phyloP scores from a whole-genome alignment of 805 yeast species.

The Lachancea mirantina region DNA sequence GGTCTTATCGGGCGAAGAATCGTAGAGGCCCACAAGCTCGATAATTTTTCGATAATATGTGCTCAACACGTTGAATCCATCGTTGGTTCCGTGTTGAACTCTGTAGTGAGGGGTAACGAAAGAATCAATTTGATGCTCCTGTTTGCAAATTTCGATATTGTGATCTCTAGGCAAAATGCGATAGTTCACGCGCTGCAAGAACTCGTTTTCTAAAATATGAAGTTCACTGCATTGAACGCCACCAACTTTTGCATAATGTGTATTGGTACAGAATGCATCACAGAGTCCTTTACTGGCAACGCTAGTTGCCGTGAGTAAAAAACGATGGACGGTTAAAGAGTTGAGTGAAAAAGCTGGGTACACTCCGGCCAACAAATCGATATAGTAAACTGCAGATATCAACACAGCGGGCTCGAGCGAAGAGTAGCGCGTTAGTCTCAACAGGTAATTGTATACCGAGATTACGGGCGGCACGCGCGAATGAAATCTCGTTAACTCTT shows the following conservation, averaged over 20 bases:
- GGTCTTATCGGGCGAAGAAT: conserved; percentile 24
- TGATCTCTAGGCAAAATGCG: conserved; percentile 54
- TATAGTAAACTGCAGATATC: conserved; percentile 78
- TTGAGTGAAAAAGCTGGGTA: conserved; percentile 77
- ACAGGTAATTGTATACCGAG: conserved; percentile 67
- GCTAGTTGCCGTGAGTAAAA: conserved; percentile 81
- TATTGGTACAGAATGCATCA: conserved; percentile 88
- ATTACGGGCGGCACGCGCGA: conserved; percentile 89
- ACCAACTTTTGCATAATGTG: conserved; percentile 93
- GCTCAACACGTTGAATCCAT: conserved; percentile 38
- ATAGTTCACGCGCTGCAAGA: conserved; percentile 73
- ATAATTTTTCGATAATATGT: conserved; percentile 45
- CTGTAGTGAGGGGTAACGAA: conserved; percentile 2
- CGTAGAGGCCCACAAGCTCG: conserved; percentile 38
- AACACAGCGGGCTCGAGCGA: conserved; percentile 78
- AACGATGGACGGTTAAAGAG: conserved; percentile 90
- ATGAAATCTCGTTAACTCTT: conserved; percentile 75
- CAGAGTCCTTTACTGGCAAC: conserved; percentile 86
- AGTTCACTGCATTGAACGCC: conserved; percentile 80
- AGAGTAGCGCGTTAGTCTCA: conserved; percentile 75
- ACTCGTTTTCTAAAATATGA: conserved; percentile 83
- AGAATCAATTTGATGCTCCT: conserved; percentile 21
- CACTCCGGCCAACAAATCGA: conserved; percentile 72
- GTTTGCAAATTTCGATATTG: conserved; percentile 34
- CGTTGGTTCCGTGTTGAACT: conserved; percentile 13